Percentiles rank a stretch among this genome's conserved stretches.
phyloP scores from a whole-genome alignment of 2,329 filamentous ascomycete genomes.

The Penicillium sclerotigenum region DNA sequence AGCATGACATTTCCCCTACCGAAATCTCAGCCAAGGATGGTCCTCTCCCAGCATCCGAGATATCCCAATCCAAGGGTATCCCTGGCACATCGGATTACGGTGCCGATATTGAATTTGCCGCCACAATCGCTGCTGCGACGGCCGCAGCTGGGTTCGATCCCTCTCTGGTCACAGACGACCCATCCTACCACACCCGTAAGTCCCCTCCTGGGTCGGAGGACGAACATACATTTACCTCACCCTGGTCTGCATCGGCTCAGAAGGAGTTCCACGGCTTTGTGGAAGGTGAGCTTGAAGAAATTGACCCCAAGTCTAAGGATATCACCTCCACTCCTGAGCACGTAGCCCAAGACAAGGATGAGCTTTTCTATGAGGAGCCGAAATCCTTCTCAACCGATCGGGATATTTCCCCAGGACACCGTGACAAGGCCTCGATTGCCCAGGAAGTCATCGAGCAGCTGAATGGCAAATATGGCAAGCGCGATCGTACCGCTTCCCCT shows the following conservation, averaged over 20 bases:
- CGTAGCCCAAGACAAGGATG: constrained; percentile 12
- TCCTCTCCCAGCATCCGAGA: constrained; percentile 9
- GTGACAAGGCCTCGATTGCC: constrained; percentile 20
- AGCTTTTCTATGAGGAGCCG: constrained; percentile 23
- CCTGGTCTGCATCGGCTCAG: constrained; percentile 51
- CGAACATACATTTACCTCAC: constrained; percentile 50
- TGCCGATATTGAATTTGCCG: constrained; percentile 67
- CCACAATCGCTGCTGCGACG: constrained; percentile 65
- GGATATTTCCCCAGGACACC: background rate
- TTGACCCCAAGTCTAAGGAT: constrained; percentile 33
- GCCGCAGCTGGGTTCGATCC: constrained; percentile 68
- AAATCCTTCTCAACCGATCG: constrained; percentile 11
- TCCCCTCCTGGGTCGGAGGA: constrained; percentile 62
- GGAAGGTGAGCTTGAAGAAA: constrained; percentile 50
- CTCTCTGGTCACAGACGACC: constrained; percentile 66
- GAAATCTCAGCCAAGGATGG: constrained; percentile 11
- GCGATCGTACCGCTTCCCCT: constrained; percentile 14
- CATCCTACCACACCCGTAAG: constrained; percentile 60
- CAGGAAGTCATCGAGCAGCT: constrained; percentile 27
- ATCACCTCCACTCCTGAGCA: constrained; percentile 3
- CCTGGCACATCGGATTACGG: constrained; percentile 47
- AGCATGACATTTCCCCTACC: constrained; percentile 21
- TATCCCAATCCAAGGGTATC: constrained; percentile 1
- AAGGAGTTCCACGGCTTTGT: constrained; percentile 45
- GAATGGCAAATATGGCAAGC: constrained; percentile 17